Percentiles rank a stretch among this genome's conserved stretches.
These are phyloP conservation scores for Cyberlindnera xylosilytica DNA, from an alignment of 805 yeast genomes.

Conservation along the genomic window DNA sequence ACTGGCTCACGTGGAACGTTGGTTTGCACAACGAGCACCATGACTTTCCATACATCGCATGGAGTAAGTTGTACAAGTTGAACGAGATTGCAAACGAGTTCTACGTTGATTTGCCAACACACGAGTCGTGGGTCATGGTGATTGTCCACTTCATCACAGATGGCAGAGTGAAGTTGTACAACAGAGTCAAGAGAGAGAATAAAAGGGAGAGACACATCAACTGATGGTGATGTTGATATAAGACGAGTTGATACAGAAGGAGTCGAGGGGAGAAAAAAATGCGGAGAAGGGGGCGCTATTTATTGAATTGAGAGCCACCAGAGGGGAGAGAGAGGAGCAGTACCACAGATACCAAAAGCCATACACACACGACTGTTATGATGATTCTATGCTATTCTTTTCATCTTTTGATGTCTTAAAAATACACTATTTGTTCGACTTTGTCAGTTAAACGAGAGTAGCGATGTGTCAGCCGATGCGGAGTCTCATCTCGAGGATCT, in stretches of 20 bases:
- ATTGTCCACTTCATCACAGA: conserved; percentile 67
- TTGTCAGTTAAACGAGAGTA: no score
- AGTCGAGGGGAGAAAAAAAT: no score
- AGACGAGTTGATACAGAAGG: no score
- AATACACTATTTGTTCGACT: no score
- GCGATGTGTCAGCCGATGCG: not conserved
- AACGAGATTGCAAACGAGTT: conserved; percentile 72
- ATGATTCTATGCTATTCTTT: no score
- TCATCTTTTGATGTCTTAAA: no score
- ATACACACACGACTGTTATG: no score
- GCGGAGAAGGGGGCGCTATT: not conserved
- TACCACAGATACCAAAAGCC: no score
- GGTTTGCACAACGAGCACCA: conserved; percentile 95
- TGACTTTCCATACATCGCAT: conserved; percentile 90
- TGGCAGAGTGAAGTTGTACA: conserved; percentile 68
- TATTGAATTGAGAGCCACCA: no score
- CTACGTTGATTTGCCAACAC: conserved; percentile 75
- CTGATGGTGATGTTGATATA: no score
- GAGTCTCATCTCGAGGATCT: not conserved
- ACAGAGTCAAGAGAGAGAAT: conserved; percentile 70
- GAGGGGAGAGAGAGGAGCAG: no score
- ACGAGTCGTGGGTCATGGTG: conserved; percentile 76
- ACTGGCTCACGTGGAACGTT: conserved; percentile 82
- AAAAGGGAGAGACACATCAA: conserved; percentile 8
- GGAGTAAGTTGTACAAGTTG: conserved; percentile 73